These are phyloP conservation scores for Exophiala oligosperma DNA, from an alignment of 2,329 filamentous ascomycete species.

Conservation along the genomic window DNA sequence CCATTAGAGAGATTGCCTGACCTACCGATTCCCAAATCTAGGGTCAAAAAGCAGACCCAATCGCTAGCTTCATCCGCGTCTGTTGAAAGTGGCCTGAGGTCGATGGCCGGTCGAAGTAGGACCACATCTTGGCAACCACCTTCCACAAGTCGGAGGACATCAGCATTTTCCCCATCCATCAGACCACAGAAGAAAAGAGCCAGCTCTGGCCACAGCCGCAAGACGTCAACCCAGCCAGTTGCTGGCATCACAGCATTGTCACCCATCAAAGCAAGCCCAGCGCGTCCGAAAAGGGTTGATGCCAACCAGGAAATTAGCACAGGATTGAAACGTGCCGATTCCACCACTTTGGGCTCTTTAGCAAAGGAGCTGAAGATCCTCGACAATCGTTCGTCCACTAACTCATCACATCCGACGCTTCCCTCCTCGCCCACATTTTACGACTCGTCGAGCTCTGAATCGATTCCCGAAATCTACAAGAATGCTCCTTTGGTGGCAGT, in stretches of 20 bases:
- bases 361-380: constrained; percentile 16
- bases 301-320: constrained; percentile 5
- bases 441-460: constrained; percentile 15
- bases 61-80: constrained; percentile 19
- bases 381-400: constrained; percentile 7
- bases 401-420: constrained; percentile 1
- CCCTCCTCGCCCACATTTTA: constrained; percentile 10
- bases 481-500: background rate
- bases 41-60: constrained; percentile 20
- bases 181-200: constrained; percentile 12
- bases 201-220: constrained; percentile 18
- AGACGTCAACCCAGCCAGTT: constrained; percentile 13
- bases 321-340: constrained; percentile 29
- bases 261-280: constrained; percentile 23
- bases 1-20: constrained; percentile 4
- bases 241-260: constrained; percentile 16
- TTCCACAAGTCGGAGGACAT: constrained; percentile 11
- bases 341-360: constrained; percentile 26
- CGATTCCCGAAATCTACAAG: background rate
- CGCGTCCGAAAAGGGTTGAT: background rate
- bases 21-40: constrained; percentile 9
- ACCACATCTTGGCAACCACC: constrained; percentile 24
- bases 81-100: constrained; percentile 18
- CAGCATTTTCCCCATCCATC: constrained; percentile 4
- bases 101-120: constrained; percentile 9